phyloP scores from a whole-genome alignment of 2,329 filamentous ascomycete genomes.

The Fusarium bulbicola region DNA sequence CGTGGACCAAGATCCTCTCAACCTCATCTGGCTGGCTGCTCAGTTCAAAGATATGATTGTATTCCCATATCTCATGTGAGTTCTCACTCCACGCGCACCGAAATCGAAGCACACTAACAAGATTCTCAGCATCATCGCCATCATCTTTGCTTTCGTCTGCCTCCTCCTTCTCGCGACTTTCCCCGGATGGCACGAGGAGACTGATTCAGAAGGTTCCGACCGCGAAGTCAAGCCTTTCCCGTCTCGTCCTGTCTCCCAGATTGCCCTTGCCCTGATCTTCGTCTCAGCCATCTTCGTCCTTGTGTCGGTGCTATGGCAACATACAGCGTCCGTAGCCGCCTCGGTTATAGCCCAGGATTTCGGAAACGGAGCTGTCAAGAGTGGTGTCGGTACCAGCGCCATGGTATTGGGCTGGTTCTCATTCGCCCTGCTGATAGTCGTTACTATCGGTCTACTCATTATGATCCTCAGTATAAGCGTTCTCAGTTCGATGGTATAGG shows the following conservation, averaged over 20 bases:
- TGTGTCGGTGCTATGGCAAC: constrained; percentile 87
- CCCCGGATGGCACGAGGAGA: constrained; percentile 95
- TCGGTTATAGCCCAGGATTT: constrained; percentile 93
- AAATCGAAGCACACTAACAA: not conserved
- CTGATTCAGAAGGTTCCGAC: constrained; percentile 81
- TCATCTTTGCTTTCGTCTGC: constrained; percentile 96
- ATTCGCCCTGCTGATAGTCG: constrained; percentile 90
- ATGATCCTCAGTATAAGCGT: constrained; percentile 96
- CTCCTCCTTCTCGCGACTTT: constrained; percentile 96
- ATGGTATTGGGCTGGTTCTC: constrained; percentile 99
- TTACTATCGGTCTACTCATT: constrained; percentile 92
- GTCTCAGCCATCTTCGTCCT: constrained; percentile 75
- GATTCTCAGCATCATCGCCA: constrained; percentile 83
- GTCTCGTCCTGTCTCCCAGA: constrained; percentile 88
- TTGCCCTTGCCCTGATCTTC: constrained; percentile 92
- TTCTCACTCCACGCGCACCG: constrained; percentile 16
- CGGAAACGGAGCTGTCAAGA: constrained; percentile 86
- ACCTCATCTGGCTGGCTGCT: constrained; percentile 94
- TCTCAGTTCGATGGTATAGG: constrained; percentile 66
- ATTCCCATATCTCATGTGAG: constrained; percentile 94
- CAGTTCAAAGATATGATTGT: constrained; percentile 99
- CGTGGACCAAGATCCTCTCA: constrained; percentile 93
- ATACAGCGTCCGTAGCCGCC: constrained; percentile 95
- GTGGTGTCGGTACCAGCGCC: constrained; percentile 89
- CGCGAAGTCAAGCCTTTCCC: constrained; percentile 95